phyloP scores from a whole-genome alignment of 192 early-diverging fungal species.

The Haplosporangium gracile region DNA sequence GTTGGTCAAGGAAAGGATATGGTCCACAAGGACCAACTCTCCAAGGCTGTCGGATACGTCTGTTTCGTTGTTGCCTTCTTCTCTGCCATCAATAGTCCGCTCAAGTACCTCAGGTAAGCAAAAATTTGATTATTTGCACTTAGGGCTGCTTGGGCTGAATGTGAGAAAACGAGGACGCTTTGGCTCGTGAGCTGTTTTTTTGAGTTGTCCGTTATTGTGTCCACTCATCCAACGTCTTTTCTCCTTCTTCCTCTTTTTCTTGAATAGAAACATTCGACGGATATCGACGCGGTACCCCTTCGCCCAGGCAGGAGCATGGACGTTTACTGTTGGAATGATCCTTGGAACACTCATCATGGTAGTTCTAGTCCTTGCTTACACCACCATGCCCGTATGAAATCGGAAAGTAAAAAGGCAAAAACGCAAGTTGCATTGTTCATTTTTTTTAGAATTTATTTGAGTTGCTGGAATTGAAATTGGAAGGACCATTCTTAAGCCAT shows the following conservation, averaged over 20 bases:
- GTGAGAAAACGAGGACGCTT: background rate
- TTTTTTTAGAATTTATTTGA: background rate
- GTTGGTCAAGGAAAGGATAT: background rate
- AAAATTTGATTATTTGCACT: background rate
- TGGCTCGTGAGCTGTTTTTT: too few species aligned
- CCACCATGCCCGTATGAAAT: background rate
- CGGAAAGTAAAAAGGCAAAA: background rate
- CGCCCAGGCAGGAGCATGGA: constrained; percentile 43
- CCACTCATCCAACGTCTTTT: background rate
- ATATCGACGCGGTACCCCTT: constrained; percentile 55
- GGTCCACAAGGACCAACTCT: constrained; percentile 16
- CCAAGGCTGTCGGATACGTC: constrained; percentile 28
- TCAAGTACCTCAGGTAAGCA: constrained; percentile 47
- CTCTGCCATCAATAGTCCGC: constrained; percentile 21
- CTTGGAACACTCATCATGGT: constrained; percentile 42
- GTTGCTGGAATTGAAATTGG: background rate
- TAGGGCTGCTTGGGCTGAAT: background rate
- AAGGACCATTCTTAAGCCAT: constrained; percentile 19
- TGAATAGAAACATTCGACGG: constrained; percentile 40
- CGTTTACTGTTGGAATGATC: constrained; percentile 48
- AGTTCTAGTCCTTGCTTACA: constrained; percentile 29
- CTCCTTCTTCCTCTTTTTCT: background rate
- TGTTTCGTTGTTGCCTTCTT: constrained; percentile 34
- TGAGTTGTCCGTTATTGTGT: background rate
- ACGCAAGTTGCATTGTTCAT: background rate